phyloP scores from a whole-genome alignment of 73 alveolate species.

The Urostyla sp. region DNA sequence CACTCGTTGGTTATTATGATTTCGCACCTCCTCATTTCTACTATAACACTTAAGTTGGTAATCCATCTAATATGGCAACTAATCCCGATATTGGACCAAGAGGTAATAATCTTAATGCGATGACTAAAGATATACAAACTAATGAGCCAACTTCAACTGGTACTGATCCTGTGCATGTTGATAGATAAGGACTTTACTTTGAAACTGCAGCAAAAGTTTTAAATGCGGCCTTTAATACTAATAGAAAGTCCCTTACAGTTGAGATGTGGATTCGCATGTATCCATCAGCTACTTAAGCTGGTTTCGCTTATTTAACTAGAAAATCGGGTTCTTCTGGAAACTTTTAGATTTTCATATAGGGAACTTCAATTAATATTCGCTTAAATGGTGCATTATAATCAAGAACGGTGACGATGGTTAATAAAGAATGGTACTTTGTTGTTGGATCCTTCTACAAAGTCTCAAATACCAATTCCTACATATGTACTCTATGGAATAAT shows the following conservation, averaged over 20 bases:
- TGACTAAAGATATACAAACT: not conserved
- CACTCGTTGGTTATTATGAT: slow-evolving; percentile 35
- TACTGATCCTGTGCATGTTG: slow-evolving; percentile 43
- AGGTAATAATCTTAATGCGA: not conserved
- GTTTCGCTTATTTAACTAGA: not conserved
- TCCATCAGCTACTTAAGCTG: not conserved
- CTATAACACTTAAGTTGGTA: slow-evolving; percentile 4
- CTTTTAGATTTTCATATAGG: not conserved
- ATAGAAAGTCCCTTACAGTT: slow-evolving; percentile 7
- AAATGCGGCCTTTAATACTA: not conserved
- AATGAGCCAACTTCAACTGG: slow-evolving; percentile 39
- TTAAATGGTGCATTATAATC: not conserved
- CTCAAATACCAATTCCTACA: slow-evolving; percentile 1
- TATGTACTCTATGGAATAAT: not conserved
- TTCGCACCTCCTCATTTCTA: slow-evolving; percentile 25
- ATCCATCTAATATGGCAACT: slow-evolving; percentile 11
- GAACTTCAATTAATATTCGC: not conserved
- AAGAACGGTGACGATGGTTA: not conserved
- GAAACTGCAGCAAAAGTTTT: slow-evolving; percentile 10
- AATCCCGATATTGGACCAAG: not conserved
- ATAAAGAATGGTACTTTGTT: slow-evolving; percentile 21
- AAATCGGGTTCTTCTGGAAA: slow-evolving; percentile 10
- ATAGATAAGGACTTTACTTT: slow-evolving; percentile 41
- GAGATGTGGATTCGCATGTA: slow-evolving; percentile 37
- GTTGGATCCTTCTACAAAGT: slow-evolving; percentile 11